These are phyloP conservation scores for Cryptococcus floricola DNA, from an alignment of 1,284 basidiomycete genomes.

Conservation along the genomic window DNA sequence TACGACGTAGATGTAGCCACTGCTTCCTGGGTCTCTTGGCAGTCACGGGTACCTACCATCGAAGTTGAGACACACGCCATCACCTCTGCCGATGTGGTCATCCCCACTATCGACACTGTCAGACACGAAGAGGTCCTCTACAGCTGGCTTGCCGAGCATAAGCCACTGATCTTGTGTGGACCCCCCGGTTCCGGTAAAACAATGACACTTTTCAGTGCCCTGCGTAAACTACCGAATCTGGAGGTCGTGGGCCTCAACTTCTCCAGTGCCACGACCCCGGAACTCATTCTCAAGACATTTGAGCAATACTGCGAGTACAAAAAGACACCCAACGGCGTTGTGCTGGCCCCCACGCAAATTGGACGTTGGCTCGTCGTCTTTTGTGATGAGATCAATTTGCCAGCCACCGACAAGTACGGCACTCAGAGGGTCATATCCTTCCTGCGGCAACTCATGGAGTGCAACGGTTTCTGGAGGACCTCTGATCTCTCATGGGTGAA, in stretches of 20 bases:
- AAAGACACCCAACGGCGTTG: constrained; percentile 94
- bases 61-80: constrained; percentile 97
- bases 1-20: constrained; percentile 85
- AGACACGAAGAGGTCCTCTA: constrained; percentile 98
- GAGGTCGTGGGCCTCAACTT: constrained; percentile 99
- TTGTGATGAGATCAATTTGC: constrained; percentile 99
- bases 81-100: constrained; percentile 91
- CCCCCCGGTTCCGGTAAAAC: constrained; percentile 99
- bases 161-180: constrained; percentile 96
- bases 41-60: constrained; percentile 83
- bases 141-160: constrained; percentile 98
- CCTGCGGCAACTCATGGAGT: constrained; percentile 93
- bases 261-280: constrained; percentile 96
- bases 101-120: constrained; percentile 97
- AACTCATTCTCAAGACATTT: constrained; percentile 97
- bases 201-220: constrained; percentile 98
- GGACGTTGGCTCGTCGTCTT: constrained; percentile 98
- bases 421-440: constrained; percentile 99
- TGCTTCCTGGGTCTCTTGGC: constrained; percentile 91
- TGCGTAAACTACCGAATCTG: constrained; percentile 96
- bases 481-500: constrained; percentile 96
- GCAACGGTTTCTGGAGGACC: constrained; percentile 91
- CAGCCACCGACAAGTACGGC: constrained; percentile 95
- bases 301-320: constrained; percentile 99
- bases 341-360: constrained; percentile 89